Evolutionary conservation across 2,329 filamentous ascomycete species (phyloP), one percentile per base, ranked within the genome.

Genomic region (Fusarium haematococcum): DNA sequence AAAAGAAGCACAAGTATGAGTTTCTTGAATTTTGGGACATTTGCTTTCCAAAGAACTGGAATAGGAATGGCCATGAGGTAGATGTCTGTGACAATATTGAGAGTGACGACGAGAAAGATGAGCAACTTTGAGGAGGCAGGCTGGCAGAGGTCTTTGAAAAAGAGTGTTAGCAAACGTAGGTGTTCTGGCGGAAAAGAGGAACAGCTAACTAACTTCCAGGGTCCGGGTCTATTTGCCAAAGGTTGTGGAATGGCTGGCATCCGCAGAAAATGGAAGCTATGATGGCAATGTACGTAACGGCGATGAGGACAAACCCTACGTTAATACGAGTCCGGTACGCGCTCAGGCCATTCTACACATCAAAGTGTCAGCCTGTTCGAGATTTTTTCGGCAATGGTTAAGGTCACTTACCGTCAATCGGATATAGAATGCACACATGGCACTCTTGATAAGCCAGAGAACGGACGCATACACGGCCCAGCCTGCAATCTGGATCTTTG

Each of bases 31-130:
- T 83, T 80, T 18, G 80, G 81, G 18, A 91, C 80, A 18, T 84
- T 84, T 0, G 88, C 85, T 71, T 82, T 82, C 84, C 86, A 89
- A 9, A 91, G 81, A 82, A 91, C 86, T 74, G 88, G 80, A 25
- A 84, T 78, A 2, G 83, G 81, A 52, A 85, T 83, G 75, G 78
- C 78, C 59, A 85, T 63, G 5, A 85, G 78, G 58, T 84, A 84
- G 6, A 84, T 30, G 64, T 85, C 83, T 2, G 84, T 85, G 6
- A 78, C 7, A 3, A 82, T 80, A 68, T 85, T 84, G 62, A 84
- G 59, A 5, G 64, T 67, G 2, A 81, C 75, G 8, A 82, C 73
- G 1, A 80, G 80, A 63, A 83, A 80, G 48, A 83, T 79, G n/a
- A 83, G 80, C 45, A 83, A 73, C 20, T 80, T 79, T 4, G 83